Evolutionary conservation across 2,329 filamentous ascomycete genomes (phyloP).

Genomic region (Ophiostoma sp.): DNA sequence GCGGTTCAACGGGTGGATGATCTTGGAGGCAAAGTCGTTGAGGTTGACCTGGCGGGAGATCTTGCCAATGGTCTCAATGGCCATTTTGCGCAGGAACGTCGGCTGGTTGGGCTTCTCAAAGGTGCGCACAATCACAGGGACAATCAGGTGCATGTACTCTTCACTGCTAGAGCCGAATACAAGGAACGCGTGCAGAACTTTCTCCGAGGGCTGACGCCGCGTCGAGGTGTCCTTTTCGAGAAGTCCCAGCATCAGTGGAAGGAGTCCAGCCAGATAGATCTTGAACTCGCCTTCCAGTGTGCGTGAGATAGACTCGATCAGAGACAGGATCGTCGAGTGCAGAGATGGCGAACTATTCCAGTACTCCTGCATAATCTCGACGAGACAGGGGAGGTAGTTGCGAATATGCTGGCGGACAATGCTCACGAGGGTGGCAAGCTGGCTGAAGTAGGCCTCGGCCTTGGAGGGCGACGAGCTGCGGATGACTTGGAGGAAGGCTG

Average conservation of each 20-base stretch:
- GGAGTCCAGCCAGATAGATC: constrained; percentile 82
- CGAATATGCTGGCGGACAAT: constrained; percentile 97
- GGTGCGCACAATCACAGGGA: constrained; percentile 89
- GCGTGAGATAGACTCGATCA: constrained; percentile 91
- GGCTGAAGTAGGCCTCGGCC: constrained; percentile 95
- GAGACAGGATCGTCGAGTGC: constrained; percentile 84
- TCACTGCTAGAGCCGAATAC: constrained; percentile 95
- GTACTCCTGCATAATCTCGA: constrained; percentile 83
- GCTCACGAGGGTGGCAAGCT: constrained; percentile 86
- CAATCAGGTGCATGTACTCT: constrained; percentile 99
- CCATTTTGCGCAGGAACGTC: constrained; percentile 74
- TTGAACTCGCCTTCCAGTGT: constrained; percentile 98
- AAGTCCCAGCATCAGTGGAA: constrained; percentile 92
- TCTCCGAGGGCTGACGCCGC: constrained; percentile 80
- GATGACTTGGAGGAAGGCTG: constrained; percentile 89
- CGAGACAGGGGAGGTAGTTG: constrained; percentile 82
- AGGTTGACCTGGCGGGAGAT: constrained; percentile 95
- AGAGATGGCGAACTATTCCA: constrained; percentile 80
- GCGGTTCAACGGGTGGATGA: constrained; percentile 88
- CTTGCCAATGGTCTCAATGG: constrained; percentile 92
- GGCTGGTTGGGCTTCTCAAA: constrained; percentile 89
- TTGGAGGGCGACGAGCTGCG: constrained; percentile 73
- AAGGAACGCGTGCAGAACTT: constrained; percentile 89
- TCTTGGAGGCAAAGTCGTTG: constrained; percentile 93
- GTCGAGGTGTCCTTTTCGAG: constrained; percentile 80